Base-by-base conservation (phyloP, 257 asterid species). In the Rauvolfia tetraphylla region DNA sequence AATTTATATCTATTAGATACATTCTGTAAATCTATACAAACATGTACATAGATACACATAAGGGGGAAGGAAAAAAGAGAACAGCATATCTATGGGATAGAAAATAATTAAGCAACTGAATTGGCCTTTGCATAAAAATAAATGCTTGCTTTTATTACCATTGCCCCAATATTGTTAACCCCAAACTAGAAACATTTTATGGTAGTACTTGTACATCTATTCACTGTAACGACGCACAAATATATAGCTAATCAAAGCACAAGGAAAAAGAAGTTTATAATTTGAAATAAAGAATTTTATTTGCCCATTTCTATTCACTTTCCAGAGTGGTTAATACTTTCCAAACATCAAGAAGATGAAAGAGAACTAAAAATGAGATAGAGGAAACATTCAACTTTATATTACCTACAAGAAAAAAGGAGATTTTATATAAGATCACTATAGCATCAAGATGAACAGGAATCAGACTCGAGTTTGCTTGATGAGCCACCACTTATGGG, bases 1-100 rank as follows among this genome's bases (percentile, higher is more conserved):
- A 73, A 76, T 49, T 49, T 51, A 62, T 78, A 74, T 73, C 46
- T 67, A 62, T 78, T 36, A 65, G 46, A 36, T 39, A 39, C 39
- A 36, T 67, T 39, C 31, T 14, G 46, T 58, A 58, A 5, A 65
- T 27, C 25, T 17, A 34, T 17, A 65, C 70, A 65, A 0, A 23
- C 13, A 34, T 1, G 70, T 36, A 25, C 33, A 51, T 41, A 51
- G 13, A 76, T 38, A 31, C 12, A 48, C 8, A 22, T 23, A 33
- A 15, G 33, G 42, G 46, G 17, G 2, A 27, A 14, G 34, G 1
- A 14, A 17, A 9, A 65, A 34, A n/a, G 31, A 23, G 5, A 65
- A 34, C 13, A 65, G 23, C 25, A 33, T 38, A 65, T 18, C 23
- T 2, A 20, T 34, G 13, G 25, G n/a, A 17, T 14, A 62, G 27